Percentiles rank a stretch among this genome's conserved stretches.
Conservation (phyloP, 2,329 filamentous ascomycete species). For the Trichoderma harzianum region DNA sequence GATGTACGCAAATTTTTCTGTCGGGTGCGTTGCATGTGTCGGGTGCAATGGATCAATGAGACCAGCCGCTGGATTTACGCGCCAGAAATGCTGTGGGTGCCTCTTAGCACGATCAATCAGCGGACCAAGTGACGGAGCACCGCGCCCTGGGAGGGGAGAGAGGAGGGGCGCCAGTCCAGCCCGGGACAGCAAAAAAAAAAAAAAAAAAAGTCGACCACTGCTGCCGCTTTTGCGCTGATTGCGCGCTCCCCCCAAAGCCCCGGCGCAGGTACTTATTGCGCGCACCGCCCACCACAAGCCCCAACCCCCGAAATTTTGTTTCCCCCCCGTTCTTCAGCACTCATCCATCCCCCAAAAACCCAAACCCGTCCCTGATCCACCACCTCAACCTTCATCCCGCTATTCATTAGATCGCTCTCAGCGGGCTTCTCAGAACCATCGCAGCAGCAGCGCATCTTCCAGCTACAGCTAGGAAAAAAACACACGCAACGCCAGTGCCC, state of each 20-base stretch:
- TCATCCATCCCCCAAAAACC: slow-evolving; percentile 24
- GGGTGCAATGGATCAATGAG: not conserved
- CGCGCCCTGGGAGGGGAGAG: slow-evolving; percentile 16
- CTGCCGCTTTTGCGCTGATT: slow-evolving; percentile 33
- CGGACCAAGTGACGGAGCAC: not conserved
- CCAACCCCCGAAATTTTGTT: slow-evolving; percentile 30
- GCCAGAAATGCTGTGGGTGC: slow-evolving; percentile 16
- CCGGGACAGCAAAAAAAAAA: not conserved
- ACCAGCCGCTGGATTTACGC: not conserved
- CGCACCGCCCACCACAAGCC: slow-evolving; percentile 33
- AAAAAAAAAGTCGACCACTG: slow-evolving; percentile 17
- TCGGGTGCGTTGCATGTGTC: not conserved
- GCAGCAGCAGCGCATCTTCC: slow-evolving; percentile 12
- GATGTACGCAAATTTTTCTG: slow-evolving; percentile 7
- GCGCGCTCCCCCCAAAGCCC: slow-evolving; percentile 25
- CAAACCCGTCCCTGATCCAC: slow-evolving; percentile 22
- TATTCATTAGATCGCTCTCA: slow-evolving; percentile 14
- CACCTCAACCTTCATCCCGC: slow-evolving; percentile 21
- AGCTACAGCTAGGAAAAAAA: not conserved
- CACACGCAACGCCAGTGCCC: not conserved
- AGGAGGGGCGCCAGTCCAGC: slow-evolving; percentile 13
- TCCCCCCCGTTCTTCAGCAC: slow-evolving; percentile 31
- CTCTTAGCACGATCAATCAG: slow-evolving; percentile 15
- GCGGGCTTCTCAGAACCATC: slow-evolving; percentile 12
- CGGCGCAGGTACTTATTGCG: slow-evolving; percentile 35